Conservation (phyloP, 169 alveolate species). For the Eimeria tenella region DNA sequence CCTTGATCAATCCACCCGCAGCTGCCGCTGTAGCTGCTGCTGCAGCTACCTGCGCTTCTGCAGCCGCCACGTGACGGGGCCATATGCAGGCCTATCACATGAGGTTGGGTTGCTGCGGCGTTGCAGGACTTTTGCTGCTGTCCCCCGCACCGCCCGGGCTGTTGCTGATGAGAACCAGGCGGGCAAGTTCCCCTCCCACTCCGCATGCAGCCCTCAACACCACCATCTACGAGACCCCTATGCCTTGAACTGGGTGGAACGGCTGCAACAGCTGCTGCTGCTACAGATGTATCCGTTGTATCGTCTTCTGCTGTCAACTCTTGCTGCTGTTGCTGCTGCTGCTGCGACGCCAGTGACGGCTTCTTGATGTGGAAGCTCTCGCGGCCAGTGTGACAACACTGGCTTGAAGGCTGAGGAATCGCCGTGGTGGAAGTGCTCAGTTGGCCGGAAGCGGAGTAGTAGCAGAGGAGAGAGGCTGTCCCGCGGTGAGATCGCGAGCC, state of each 20-base stretch:
- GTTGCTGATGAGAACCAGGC: background rate
- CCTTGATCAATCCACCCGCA: background rate
- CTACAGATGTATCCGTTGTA: background rate
- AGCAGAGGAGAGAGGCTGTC: background rate
- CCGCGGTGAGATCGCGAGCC: slow-evolving; percentile 37
- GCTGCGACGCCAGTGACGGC: slow-evolving; percentile 15
- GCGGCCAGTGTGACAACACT: slow-evolving; percentile 2
- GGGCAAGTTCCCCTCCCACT: slow-evolving; percentile 1
- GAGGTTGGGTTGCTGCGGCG: background rate
- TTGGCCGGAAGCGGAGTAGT: slow-evolving; percentile 13
- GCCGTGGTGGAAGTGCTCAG: background rate
- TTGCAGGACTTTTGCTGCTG: slow-evolving; percentile 14
- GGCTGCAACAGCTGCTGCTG: slow-evolving; percentile 1
- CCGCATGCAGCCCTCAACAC: background rate
- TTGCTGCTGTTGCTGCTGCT: slow-evolving; percentile 48
- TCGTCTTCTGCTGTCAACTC: slow-evolving; percentile 19
- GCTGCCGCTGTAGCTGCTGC: slow-evolving; percentile 46
- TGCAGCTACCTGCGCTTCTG: background rate
- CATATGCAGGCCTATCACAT: background rate
- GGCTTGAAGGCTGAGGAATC: background rate
- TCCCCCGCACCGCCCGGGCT: slow-evolving; percentile 17
- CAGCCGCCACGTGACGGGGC: background rate
- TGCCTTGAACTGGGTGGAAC: too few species aligned
- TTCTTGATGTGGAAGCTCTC: slow-evolving; percentile 30
- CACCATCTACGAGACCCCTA: too few species aligned